Percentiles rank a stretch among this genome's conserved stretches.
phyloP scores from a whole-genome alignment of 305 asterid species.

The Fraxinus nigra region DNA sequence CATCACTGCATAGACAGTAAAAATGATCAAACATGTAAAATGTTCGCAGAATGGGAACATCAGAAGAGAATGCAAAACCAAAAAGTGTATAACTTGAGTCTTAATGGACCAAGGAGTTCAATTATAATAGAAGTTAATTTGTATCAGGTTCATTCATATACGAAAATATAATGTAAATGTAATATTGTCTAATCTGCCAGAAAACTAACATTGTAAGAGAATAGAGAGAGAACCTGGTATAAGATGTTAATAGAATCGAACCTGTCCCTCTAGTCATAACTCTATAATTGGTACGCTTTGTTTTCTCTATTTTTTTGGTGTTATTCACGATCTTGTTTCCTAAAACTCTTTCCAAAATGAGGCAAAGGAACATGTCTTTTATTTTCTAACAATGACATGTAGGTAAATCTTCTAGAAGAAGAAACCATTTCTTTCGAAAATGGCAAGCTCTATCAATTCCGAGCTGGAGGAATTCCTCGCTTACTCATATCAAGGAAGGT shows the following conservation, averaged over 20 bases:
- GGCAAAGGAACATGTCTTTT: background rate
- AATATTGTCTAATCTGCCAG: background rate
- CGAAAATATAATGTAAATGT: background rate
- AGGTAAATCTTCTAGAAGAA: background rate
- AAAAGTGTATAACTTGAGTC: no score
- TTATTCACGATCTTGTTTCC: background rate
- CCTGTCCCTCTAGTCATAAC: background rate
- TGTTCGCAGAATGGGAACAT: background rate
- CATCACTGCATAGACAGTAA: conserved; percentile 50
- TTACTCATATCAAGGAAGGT: background rate
- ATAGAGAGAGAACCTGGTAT: background rate
- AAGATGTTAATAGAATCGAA: background rate
- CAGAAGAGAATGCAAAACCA: background rate
- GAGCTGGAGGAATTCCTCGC: background rate
- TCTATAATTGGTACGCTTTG: background rate
- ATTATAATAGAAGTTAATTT: no score
- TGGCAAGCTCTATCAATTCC: background rate
- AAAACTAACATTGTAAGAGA: background rate
- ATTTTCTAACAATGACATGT: background rate
- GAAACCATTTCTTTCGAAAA: background rate
- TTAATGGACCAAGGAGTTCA: background rate
- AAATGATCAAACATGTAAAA: background rate
- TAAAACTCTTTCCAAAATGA: background rate
- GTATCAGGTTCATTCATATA: background rate
- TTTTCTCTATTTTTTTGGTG: background rate